Base-by-base conservation (phyloP, 2,329 filamentous ascomycete species). In the Torrubiellomyces zombiae region DNA sequence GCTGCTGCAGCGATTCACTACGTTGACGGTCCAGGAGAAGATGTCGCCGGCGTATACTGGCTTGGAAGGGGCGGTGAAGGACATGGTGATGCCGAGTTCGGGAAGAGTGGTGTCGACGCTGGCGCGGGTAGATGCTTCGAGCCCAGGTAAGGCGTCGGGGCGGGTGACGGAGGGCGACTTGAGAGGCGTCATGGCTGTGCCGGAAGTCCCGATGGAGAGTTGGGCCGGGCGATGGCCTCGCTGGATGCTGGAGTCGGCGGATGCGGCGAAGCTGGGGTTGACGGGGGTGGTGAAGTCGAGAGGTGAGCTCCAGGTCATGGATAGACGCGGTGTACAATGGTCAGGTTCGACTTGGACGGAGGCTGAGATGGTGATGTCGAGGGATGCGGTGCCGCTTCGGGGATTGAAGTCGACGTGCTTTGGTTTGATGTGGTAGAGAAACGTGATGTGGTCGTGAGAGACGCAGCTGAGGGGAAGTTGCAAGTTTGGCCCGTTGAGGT, bases 1-100 rank as follows among this genome's bases (percentile, higher is more conserved):
- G 23, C 66, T 69, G n/a, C n/a, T n/a, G n/a, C n/a, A n/a, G 24
- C 75, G 68, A 46, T 86, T 89, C 34, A 81, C 74, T 18, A 85
- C 71, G 40, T 81, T 77, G 10, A 85, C 62, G 17, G 63, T 65
- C 73, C 80, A 81, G 20, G 58, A 55, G 44, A 89, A 83, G 24
- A 71, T 57, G 22, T 78, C 61, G 18, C 75, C 75, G 0, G 71
- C 63, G 29, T 56, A 59, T 14, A 80, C 57, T 26, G 62, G 56
- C 13, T 50, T 40, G 9, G 48, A 31, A 17, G 76, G 75, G 0
- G 66, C 71, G 5, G 64, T 67, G 41, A 89, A 75, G 20, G 75
- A 82, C 52, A 86, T 70, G 18, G 74, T 80, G 29, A 86, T 66
- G 30, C 76, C 77, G 25, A 79, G 67, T 30, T 75, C 64, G 3